These are phyloP conservation scores for Geranium brycei DNA, from an alignment of 345 rosid genomes.

Conservation along the genomic window DNA sequence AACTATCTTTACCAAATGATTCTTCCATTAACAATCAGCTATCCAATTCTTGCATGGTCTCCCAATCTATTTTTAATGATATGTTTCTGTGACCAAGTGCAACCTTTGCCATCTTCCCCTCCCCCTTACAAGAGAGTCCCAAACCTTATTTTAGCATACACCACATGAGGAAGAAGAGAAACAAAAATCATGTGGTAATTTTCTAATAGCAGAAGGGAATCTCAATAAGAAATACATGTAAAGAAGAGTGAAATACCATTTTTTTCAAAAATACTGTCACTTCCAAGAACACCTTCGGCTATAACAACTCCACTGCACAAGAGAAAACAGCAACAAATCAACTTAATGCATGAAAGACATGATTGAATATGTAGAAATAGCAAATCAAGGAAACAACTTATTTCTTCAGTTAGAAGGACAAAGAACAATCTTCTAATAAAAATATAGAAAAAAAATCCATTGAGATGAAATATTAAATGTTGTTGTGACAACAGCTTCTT, in stretches of 20 bases:
- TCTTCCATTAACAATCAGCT: not conserved
- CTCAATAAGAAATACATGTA: not conserved
- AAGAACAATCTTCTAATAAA: no score
- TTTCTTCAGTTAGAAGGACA: no score
- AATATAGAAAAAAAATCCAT: no score
- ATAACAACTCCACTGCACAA: conserved; percentile 89
- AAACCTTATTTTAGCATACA: not conserved
- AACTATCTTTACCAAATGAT: not conserved
- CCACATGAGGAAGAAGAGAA: not conserved
- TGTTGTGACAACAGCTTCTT: not conserved
- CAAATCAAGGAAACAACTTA: not conserved
- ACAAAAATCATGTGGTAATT: not conserved
- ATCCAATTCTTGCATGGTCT: no score
- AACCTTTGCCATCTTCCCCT: not conserved
- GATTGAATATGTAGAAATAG: not conserved
- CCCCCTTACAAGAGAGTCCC: not conserved
- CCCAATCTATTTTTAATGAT: not conserved
- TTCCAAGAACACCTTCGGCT: conserved; percentile 72
- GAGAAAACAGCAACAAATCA: conserved; percentile 7
- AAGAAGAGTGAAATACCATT: conserved; percentile 27
- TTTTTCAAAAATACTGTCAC: conserved; percentile 28
- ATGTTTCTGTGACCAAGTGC: not conserved
- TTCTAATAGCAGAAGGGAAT: not conserved
- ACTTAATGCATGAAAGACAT: not conserved
- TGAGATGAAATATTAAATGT: not conserved